Evolutionary conservation across 2,329 filamentous ascomycete genomes (phyloP).

Genomic region (Cucurbitaria berberidis): DNA sequence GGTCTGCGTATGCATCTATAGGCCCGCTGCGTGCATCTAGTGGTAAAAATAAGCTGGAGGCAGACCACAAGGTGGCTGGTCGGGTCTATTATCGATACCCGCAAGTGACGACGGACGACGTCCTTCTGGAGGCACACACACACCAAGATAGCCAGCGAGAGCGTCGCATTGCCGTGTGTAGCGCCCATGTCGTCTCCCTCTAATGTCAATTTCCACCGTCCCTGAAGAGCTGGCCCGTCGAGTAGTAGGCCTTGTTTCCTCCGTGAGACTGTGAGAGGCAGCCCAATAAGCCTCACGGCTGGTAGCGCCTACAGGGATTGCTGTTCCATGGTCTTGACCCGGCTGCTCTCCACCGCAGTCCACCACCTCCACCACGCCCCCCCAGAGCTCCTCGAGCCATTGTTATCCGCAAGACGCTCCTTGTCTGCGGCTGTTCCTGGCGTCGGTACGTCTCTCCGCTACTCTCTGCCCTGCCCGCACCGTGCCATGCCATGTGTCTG

Average conservation of each 20-base stretch:
- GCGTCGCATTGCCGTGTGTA: neutral
- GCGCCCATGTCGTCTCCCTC: neutral
- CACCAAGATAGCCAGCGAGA: neutral
- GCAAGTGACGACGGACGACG: neutral
- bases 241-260: neutral
- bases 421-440: slow-evolving; percentile 18
- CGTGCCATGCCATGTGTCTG: neutral
- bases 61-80: slow-evolving; percentile 8
- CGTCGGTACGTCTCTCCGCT: slow-evolving; percentile 15
- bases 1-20: neutral
- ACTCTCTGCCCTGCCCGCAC: neutral
- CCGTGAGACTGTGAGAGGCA: neutral
- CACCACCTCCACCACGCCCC: slow-evolving; percentile 11
- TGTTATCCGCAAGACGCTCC: slow-evolving; percentile 15
- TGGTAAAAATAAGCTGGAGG: too few species aligned
- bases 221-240: neutral
- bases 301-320: slow-evolving; percentile 21
- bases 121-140: too few species aligned
- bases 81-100: slow-evolving; percentile 2
- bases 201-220: neutral
- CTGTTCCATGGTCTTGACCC: slow-evolving; percentile 16
- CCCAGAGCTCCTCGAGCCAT: slow-evolving; percentile 21
- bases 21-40: neutral
- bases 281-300: slow-evolving; percentile 6
- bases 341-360: slow-evolving; percentile 17